phyloP scores from a whole-genome alignment of 2,329 filamentous ascomycete species.

The Colletotrichum filicis region DNA sequence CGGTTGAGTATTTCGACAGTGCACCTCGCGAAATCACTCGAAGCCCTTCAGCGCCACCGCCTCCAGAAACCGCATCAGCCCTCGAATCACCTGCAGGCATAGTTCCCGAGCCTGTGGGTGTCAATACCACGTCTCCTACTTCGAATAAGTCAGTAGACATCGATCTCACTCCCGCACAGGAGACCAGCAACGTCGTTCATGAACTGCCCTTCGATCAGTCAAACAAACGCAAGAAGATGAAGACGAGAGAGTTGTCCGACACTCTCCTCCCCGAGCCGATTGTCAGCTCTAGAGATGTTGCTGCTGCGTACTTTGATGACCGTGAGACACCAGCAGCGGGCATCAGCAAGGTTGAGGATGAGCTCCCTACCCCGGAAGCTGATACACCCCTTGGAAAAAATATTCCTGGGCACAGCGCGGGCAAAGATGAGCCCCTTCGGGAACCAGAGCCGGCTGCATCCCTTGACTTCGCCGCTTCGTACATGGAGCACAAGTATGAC shows the following conservation, averaged over 20 bases:
- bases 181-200: conserved; percentile 47
- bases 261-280: conserved; percentile 41
- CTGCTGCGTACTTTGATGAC: conserved; percentile 36
- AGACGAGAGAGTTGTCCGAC: conserved; percentile 41
- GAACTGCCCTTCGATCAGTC: conserved; percentile 50
- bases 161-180: conserved; percentile 47
- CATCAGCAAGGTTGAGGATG: not conserved
- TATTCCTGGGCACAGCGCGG: not conserved
- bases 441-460: conserved; percentile 28
- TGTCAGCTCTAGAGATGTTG: conserved; percentile 39
- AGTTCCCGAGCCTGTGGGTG: not conserved
- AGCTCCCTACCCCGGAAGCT: not conserved
- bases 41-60: conserved; percentile 10
- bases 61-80: conserved; percentile 8
- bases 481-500: conserved; percentile 34
- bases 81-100: not conserved
- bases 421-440: not conserved
- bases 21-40: not conserved
- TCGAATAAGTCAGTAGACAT: conserved; percentile 35
- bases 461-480: conserved; percentile 39
- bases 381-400: not conserved
- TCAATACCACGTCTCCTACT: conserved; percentile 26
- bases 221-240: conserved; percentile 48
- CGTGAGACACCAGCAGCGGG: conserved; percentile 1
- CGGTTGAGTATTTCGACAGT: conserved; percentile 12